phyloP scores from a whole-genome alignment of 495 filamentous ascomycete genomes.

The Penicillium turbatum region DNA sequence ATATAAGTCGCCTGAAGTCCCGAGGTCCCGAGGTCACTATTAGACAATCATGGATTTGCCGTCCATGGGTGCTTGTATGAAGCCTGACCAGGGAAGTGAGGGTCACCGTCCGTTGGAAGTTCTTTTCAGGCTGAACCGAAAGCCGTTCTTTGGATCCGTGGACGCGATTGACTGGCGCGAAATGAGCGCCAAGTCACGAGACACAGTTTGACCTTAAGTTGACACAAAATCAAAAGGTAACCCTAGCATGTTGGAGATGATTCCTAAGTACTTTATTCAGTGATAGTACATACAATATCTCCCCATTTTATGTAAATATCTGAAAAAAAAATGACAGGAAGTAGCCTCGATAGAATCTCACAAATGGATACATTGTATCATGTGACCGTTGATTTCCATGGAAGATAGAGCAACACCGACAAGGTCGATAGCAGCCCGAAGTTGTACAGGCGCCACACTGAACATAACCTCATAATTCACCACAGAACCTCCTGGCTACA shows the following conservation, averaged over 20 bases:
- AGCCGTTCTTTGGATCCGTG: not conserved
- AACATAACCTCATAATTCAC: not conserved
- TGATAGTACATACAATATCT: not conserved
- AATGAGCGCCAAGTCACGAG: slow-evolving; percentile 41
- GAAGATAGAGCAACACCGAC: not conserved
- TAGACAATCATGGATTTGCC: not conserved
- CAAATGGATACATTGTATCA: not conserved
- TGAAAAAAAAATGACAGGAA: not conserved
- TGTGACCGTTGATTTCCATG: slow-evolving; percentile 3
- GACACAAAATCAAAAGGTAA: not conserved
- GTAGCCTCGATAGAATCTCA: not conserved
- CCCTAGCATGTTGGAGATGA: no score
- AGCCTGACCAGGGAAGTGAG: no score
- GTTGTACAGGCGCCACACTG: not conserved
- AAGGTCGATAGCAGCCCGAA: not conserved
- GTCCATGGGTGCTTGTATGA: not conserved
- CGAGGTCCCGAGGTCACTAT: no score
- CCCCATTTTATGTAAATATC: not conserved
- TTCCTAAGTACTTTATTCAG: no score
- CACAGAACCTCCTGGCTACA: not conserved
- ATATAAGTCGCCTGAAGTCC: slow-evolving; percentile 8
- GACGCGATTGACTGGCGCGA: slow-evolving; percentile 26
- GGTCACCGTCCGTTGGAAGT: slow-evolving; percentile 16
- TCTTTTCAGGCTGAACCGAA: not conserved
- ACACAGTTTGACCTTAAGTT: not conserved